These are phyloP conservation scores for Cucumis variabilis DNA, from an alignment of 331 rosid species.

Conservation along the genomic window DNA sequence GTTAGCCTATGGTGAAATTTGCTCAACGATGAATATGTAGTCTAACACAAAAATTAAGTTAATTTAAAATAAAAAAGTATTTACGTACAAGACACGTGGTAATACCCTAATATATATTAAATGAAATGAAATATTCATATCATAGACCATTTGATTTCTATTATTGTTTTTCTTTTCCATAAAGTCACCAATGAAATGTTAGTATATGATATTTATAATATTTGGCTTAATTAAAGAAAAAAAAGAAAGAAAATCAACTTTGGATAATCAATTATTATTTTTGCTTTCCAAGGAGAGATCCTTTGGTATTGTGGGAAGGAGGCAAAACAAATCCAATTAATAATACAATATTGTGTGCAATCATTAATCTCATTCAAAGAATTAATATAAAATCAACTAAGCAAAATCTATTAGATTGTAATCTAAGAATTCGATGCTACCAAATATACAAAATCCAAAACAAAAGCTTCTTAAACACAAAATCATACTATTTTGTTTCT, in stretches of 20 bases:
- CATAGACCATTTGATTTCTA: too few species aligned
- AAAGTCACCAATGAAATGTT: too few species aligned
- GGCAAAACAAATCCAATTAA: neutral
- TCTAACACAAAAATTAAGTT: too few species aligned
- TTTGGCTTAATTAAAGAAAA: too few species aligned
- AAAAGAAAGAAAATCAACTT: neutral
- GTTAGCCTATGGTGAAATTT: too few species aligned
- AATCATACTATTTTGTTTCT: neutral
- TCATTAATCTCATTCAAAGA: neutral
- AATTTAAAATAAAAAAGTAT: too few species aligned
- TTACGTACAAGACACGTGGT: too few species aligned
- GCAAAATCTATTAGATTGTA: neutral
- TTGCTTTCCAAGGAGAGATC: neutral
- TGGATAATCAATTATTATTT: neutral
- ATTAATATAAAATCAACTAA: neutral
- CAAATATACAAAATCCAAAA: neutral
- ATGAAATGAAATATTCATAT: too few species aligned
- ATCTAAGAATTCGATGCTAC: neutral
- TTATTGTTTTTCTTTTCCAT: too few species aligned
- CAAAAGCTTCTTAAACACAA: neutral
- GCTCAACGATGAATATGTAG: too few species aligned
- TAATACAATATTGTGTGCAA: neutral
- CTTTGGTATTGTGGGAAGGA: neutral
- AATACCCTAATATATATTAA: too few species aligned
- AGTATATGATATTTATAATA: too few species aligned